These are phyloP conservation scores for Chrysopogon serrulatus DNA, from an alignment of 176 grass and related monocot genomes.

Conservation along the genomic window DNA sequence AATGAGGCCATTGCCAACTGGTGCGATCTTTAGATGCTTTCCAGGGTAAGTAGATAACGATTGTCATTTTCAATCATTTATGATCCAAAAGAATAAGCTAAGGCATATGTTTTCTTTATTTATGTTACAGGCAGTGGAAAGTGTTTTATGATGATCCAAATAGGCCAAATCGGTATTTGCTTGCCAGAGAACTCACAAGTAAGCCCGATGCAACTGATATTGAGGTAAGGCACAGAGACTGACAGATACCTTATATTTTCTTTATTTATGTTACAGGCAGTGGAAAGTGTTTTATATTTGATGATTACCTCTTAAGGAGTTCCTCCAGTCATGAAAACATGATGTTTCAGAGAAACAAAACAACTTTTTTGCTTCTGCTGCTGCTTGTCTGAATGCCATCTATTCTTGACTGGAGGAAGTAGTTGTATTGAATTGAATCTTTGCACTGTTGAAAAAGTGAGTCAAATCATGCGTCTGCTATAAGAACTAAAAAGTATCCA, in stretches of 20 bases:
- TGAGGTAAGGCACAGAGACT: conserved; percentile 46
- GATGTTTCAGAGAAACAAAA: neutral
- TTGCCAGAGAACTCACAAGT: conserved; percentile 64
- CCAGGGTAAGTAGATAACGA: conserved; percentile 56
- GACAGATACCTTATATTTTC: neutral
- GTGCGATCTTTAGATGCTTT: conserved; percentile 91
- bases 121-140: conserved; percentile 73
- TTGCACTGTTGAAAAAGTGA: neutral
- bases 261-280: conserved; percentile 32
- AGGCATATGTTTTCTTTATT: neutral
- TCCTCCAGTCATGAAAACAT: neutral
- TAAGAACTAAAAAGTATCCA: neutral
- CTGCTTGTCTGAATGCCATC: neutral
- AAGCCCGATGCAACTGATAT: conserved; percentile 78
- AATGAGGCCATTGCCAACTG: conserved; percentile 79
- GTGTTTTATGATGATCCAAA: conserved; percentile 85
- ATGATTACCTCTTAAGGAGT: neutral
- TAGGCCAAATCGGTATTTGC: conserved; percentile 83
- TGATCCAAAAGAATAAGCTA: neutral
- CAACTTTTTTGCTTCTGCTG: neutral
- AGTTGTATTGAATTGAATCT: conserved; percentile 10
- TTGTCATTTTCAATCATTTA: neutral
- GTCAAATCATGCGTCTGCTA: neutral
- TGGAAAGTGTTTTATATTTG: conserved; percentile 75
- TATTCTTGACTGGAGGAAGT: neutral